Base-by-base conservation (phyloP, 495 filamentous ascomycete genomes). In the Aspergillus affinis region DNA sequence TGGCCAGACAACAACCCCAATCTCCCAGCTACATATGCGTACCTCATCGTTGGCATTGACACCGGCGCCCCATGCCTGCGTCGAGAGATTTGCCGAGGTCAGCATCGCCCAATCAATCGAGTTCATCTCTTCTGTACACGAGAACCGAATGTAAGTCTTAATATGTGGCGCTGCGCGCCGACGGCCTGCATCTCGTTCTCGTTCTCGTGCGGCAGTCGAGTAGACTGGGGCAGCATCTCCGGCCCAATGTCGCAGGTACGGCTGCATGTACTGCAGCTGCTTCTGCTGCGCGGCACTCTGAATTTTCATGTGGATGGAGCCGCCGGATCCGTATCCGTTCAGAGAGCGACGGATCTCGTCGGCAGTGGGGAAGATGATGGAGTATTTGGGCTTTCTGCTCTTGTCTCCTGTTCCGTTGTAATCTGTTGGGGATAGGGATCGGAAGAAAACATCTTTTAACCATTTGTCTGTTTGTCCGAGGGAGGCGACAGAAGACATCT, bases 151-250 rank as follows among this genome's bases (percentile, higher is more conserved):
- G 58, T 94, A 97, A 0, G 92, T 96, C 70, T 97, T 97, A 63
- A 96, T 90, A 67, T 97, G 92, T 0, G 92, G 92, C 4, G 92
- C 92, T 4, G 92, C 92, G n/a, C 84, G 80, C n/a, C 84, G 78
- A 48, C 92, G 80, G 12, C 88, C 84, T 23, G 84, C 82, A 46
- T 82, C 76, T 26, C 23, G 23, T 26, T 26, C 23, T 26, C 23
- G 23, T 26, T 26, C 23, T 17, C 78, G 75, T 29, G 62, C 63
- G 2, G 46, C 3, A 0, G 29, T 46, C 30, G 60, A 60, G 15
- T 61, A n/a, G n/a, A n/a, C 64, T 8, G 64, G 32, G 15, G 69
- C 63, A 6, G 45, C 58, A 51, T 82, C 75, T 3, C 79, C 77
- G 9, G 86, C 83, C 90, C 91, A 95, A 60, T 91, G 88, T 27